Base-by-base conservation (phyloP, 257 asterid species). In the Petunia secreta region DNA sequence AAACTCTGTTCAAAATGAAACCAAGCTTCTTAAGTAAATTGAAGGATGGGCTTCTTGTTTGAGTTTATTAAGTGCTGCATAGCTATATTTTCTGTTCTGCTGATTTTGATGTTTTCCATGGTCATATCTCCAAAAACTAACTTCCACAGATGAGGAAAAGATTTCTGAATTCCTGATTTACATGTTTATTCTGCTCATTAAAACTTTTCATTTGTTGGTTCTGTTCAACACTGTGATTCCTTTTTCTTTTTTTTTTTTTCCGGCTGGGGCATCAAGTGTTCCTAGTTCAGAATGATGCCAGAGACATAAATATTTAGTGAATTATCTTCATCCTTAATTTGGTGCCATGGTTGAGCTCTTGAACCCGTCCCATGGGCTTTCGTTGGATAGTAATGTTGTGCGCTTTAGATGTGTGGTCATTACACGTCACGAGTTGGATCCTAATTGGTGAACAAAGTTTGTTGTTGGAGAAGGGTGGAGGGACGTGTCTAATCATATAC, bases 101-200 rank as follows among this genome's bases (percentile, higher is more conserved):
- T 68, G 76, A 69, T 69, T 69, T 46, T 69, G 58, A 69, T 58
- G 25, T 69, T 69, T 69, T 46, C 46, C 16, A 69, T 46, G 40
- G 59, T 58, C 43, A 4, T 9, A 46, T 69, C n/a, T 48, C 58
- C 15, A 46, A 69, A 46, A 69, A 69, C 25, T 41, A 2, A 46
- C 16, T 52, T 69, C 58, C 46, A 69, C 48, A 69, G n/a, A 8
- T 25, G 76, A 25, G 76, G 6, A 69, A 55, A 46, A 48, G 76
- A 44, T 69, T 44, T 9, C 10, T 25, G 41, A 16, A 25, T 46
- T 46, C 9, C 8, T 57, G 36, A 6, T 5, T 48, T 48, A 48
- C 63, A 57, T 57, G 16, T 15, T 57, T 57, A 57, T 6, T 48
- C 36, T 14, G 63, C 63, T 57, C 63, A n/a, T 57, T 8, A n/a